phyloP scores from a whole-genome alignment of 352 stramenopile species.

The Phytopythium litorale region DNA sequence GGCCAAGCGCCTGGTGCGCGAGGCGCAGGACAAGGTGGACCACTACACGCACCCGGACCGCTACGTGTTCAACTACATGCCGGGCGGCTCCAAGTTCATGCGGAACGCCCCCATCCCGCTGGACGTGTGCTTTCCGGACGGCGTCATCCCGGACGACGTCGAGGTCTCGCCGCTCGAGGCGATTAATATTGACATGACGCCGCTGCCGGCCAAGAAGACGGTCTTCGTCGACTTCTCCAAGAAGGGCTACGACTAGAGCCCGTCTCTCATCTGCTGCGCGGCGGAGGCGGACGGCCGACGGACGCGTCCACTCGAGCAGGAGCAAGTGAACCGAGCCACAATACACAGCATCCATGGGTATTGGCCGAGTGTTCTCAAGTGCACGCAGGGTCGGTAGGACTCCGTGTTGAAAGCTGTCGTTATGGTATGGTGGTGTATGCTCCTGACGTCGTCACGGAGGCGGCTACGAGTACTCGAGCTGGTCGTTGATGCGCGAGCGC shows the following conservation, averaged over 20 bases:
- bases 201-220: constrained; percentile 62
- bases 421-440: not conserved
- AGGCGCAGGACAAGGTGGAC: constrained; percentile 92
- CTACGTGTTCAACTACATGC: constrained; percentile 98
- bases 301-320: not conserved
- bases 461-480: constrained; percentile 48
- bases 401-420: not conserved
- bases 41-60: constrained; percentile 95
- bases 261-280: not conserved
- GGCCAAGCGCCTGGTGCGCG: constrained; percentile 81
- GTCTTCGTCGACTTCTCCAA: constrained; percentile 86
- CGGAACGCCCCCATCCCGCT: constrained; percentile 96
- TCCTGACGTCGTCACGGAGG: not conserved
- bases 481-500: constrained; percentile 76
- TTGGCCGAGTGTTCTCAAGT: constrained; percentile 2
- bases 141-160: constrained; percentile 78
- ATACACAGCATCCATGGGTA: constrained; percentile 9
- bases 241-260: constrained; percentile 80
- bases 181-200: constrained; percentile 88
- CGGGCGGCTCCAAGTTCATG: constrained; percentile 98
- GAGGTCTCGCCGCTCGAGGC: constrained; percentile 80
- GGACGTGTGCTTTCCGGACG: constrained; percentile 90
- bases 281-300: not conserved
- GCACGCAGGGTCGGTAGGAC: not conserved
- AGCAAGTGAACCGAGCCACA: not conserved